Evolutionary conservation across 768 basidiomycete genomes (phyloP).

Genomic region (Strobilomyces dryophilus): DNA sequence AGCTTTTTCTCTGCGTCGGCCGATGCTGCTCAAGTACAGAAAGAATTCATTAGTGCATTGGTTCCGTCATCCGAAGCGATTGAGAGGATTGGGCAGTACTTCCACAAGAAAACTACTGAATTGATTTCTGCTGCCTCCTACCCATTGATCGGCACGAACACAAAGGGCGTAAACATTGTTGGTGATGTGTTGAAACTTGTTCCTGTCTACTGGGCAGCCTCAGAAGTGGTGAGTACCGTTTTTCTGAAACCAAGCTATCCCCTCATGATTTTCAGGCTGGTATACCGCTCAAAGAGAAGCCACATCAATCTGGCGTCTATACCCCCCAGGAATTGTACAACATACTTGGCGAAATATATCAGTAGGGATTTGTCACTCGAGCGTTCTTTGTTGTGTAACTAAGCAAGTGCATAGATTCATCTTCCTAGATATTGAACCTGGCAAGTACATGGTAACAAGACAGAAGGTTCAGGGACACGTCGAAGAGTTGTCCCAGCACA

Average conservation of each 20-base stretch:
- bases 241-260: background rate
- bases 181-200: slow-evolving; percentile 61
- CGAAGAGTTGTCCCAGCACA: slow-evolving; percentile 48
- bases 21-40: slow-evolving; percentile 33
- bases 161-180: slow-evolving; percentile 59
- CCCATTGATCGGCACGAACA: slow-evolving; percentile 51
- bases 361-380: slow-evolving; percentile 34
- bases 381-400: background rate
- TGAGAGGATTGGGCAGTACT: slow-evolving; percentile 53
- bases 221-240: slow-evolving; percentile 53
- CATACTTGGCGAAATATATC: slow-evolving; percentile 67
- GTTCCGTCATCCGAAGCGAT: slow-evolving; percentile 43
- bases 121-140: slow-evolving; percentile 54
- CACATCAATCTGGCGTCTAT: slow-evolving; percentile 52
- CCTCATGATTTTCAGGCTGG: slow-evolving; percentile 50
- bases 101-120: slow-evolving; percentile 60
- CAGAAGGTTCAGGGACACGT: slow-evolving; percentile 50
- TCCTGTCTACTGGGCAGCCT: slow-evolving; percentile 67
- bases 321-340: slow-evolving; percentile 58
- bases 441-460: slow-evolving; percentile 53
- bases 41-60: slow-evolving; percentile 50
- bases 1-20: slow-evolving; percentile 65
- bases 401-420: slow-evolving; percentile 48
- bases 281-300: slow-evolving; percentile 60
- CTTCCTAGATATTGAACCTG: slow-evolving; percentile 67